Conservation (phyloP, 2,329 filamentous ascomycete genomes). For the Alternaria sp. region DNA sequence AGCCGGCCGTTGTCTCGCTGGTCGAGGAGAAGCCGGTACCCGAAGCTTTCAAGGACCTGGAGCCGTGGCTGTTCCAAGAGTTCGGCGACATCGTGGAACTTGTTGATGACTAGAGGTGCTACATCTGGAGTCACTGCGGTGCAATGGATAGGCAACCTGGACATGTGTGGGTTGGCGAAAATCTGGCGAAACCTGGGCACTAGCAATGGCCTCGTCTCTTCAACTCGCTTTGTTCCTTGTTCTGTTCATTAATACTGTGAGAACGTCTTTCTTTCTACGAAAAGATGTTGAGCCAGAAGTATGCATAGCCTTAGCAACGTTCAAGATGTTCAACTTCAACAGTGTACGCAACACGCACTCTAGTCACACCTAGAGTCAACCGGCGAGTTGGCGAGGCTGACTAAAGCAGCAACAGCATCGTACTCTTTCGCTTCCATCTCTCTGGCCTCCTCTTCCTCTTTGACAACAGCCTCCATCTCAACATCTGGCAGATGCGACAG, state of each 20-base stretch:
- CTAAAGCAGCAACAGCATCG: constrained; percentile 5
- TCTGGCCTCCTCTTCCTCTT: neutral
- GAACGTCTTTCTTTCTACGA: neutral
- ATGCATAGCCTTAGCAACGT: neutral
- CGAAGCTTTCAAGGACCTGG: constrained; percentile 40
- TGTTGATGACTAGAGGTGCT: constrained; percentile 23
- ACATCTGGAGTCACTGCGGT: neutral
- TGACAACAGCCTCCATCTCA: neutral
- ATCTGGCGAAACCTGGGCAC: too few species aligned
- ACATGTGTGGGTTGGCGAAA: neutral
- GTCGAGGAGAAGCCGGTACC: constrained; percentile 14
- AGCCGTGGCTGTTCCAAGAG: constrained; percentile 48
- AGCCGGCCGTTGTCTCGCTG: neutral
- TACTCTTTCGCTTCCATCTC: neutral
- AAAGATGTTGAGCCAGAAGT: neutral
- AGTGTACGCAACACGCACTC: neutral
- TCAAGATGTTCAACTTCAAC: neutral
- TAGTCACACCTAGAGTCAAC: neutral
- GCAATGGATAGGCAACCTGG: neutral
- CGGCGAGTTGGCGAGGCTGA: neutral
- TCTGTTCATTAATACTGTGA: neutral
- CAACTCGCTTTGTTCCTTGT: neutral
- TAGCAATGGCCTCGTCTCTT: neutral
- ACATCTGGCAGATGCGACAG: neutral
- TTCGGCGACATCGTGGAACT: constrained; percentile 51